phyloP scores from a whole-genome alignment of 148 eudicot genomes.

The Rhododendron mucronatum region DNA sequence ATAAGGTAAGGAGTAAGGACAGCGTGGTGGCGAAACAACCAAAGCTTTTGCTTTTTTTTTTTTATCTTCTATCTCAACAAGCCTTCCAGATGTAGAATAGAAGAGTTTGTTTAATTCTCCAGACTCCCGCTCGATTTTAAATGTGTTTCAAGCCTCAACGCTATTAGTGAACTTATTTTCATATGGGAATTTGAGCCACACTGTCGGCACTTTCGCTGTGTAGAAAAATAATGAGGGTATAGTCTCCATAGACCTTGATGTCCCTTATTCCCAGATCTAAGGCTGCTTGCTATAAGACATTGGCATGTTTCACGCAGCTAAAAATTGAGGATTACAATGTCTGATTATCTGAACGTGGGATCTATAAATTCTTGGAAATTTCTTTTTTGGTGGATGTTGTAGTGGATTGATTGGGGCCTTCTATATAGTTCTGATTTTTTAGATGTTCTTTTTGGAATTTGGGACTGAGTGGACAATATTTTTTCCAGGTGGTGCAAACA shows the following conservation, averaged over 20 bases:
- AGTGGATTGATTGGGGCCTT: background rate
- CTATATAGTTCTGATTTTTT: background rate
- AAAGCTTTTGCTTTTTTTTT: background rate
- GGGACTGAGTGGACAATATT: background rate
- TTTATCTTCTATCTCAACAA: background rate
- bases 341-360: background rate
- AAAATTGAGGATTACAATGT: background rate
- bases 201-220: background rate
- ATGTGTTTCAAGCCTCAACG: background rate
- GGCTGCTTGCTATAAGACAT: background rate
- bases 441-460: background rate
- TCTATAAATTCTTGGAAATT: background rate
- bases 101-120: background rate
- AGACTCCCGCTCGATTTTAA: background rate
- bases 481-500: conserved; percentile 58
- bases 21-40: background rate
- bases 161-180: background rate
- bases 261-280: too few relatives aligned
- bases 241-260: too few relatives aligned
- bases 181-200: background rate
- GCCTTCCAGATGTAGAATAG: background rate
- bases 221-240: background rate
- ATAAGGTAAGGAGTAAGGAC: background rate
- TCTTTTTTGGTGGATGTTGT: background rate
- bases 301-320: background rate